Evolutionary conservation across 768 basidiomycete species (phyloP).

Genomic region (Lactarius quietus): DNA sequence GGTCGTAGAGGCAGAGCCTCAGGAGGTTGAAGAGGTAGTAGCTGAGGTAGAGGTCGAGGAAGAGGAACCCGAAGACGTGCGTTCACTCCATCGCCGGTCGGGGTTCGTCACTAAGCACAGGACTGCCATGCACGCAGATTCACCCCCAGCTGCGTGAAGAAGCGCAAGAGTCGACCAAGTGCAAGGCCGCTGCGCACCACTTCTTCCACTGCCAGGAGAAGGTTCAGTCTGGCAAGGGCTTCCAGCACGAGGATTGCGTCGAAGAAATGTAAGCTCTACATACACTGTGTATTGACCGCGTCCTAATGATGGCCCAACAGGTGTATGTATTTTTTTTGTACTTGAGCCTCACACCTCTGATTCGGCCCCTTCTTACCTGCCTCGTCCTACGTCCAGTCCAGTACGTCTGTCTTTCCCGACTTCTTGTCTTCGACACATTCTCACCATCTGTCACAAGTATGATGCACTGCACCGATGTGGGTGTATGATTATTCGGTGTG

Average conservation of each 20-base stretch:
- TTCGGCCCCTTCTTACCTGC: background rate
- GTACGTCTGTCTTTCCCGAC: slow-evolving; percentile 42
- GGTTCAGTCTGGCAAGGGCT: slow-evolving; percentile 76
- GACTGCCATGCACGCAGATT: slow-evolving; percentile 38
- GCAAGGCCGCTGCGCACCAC: slow-evolving; percentile 68
- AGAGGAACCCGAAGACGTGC: slow-evolving; percentile 78
- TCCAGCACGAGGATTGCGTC: slow-evolving; percentile 88
- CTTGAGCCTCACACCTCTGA: slow-evolving; percentile 2
- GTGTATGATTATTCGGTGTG: slow-evolving; percentile 31
- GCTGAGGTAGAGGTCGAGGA: slow-evolving; percentile 39
- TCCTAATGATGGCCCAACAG: background rate
- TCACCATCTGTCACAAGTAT: slow-evolving; percentile 44
- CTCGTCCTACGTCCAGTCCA: slow-evolving; percentile 48
- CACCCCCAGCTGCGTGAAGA: slow-evolving; percentile 73
- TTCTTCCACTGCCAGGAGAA: slow-evolving; percentile 91
- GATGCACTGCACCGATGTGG: slow-evolving; percentile 92
- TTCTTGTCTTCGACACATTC: slow-evolving; percentile 4
- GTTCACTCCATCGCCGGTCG: slow-evolving; percentile 32
- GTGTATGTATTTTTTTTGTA: slow-evolving; percentile 28
- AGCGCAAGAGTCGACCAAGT: slow-evolving; percentile 63
- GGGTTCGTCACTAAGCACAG: background rate
- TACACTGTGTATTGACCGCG: background rate
- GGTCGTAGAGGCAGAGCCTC: slow-evolving; percentile 35
- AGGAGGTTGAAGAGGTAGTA: slow-evolving; percentile 41
- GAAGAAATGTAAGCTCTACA: slow-evolving; percentile 75